A percentile compares a stretch with the other conserved stretches of the same genome.
Conservation (phyloP, 139 green algal genomes). For the Ettlia oleoabundans region DNA sequence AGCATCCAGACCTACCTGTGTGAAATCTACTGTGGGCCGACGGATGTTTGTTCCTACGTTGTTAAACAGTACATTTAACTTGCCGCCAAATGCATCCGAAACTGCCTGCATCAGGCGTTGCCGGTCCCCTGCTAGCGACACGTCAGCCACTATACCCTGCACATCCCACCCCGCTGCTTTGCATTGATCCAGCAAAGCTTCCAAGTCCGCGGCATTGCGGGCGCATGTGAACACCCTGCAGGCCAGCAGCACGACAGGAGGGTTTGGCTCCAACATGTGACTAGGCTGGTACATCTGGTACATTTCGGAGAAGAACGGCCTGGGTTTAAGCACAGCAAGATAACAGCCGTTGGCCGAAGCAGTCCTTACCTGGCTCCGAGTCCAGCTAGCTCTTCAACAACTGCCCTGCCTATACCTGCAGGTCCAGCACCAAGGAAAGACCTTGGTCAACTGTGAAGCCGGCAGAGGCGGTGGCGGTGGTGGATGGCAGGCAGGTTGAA, state of each 20-base stretch:
- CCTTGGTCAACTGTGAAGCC: not conserved
- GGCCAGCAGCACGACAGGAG: too few relatives aligned
- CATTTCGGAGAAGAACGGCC: too few relatives aligned
- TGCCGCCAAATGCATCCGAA: slow-evolving; percentile 15
- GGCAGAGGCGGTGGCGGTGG: not conserved
- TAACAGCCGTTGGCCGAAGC: too few relatives aligned
- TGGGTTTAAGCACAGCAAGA: too few relatives aligned
- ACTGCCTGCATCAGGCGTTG: slow-evolving; percentile 39
- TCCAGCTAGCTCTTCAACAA: slow-evolving; percentile 63
- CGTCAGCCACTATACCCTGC: slow-evolving; percentile 39
- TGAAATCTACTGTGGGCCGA: slow-evolving; percentile 67
- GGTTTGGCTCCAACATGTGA: too few relatives aligned
- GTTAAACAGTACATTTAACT: slow-evolving; percentile 48
- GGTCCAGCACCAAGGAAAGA: not conserved
- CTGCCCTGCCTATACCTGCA: slow-evolving; percentile 65
- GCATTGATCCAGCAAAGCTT: slow-evolving; percentile 34
- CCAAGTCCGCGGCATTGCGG: slow-evolving; percentile 48
- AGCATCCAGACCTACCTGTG: slow-evolving; percentile 5
- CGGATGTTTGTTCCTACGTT: slow-evolving; percentile 86
- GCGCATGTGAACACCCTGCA: slow-evolving; percentile 68
- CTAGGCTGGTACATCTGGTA: too few relatives aligned
- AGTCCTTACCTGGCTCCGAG: slow-evolving; percentile 59
- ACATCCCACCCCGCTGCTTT: slow-evolving; percentile 47
- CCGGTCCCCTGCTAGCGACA: slow-evolving; percentile 26
- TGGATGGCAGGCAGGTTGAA: not conserved